Evolutionary conservation across 495 filamentous ascomycete species (phyloP).

Genomic region (Aspergillus heteromorphus): DNA sequence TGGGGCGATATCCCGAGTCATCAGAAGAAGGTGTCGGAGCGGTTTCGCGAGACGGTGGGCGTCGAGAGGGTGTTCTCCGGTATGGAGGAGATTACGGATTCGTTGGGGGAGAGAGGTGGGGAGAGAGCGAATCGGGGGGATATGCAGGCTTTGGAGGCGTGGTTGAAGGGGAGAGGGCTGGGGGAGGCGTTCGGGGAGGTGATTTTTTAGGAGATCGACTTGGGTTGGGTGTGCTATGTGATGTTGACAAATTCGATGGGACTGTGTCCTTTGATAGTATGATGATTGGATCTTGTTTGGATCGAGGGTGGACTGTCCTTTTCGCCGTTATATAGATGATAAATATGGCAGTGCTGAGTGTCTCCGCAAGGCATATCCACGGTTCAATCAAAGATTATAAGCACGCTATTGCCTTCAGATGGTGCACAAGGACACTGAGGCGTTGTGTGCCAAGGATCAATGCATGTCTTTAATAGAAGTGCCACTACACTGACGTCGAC

Average conservation of each 20-base stretch:
- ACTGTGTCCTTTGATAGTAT: not conserved
- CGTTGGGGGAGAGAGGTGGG: conserved; percentile 32
- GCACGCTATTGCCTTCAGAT: no score
- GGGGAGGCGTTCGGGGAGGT: conserved; percentile 35
- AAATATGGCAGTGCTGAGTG: no score
- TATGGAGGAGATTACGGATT: conserved; percentile 41
- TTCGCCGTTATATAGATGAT: no score
- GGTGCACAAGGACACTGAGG: no score
- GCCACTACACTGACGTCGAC: no score
- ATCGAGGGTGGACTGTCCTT: not conserved
- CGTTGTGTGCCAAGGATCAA: no score
- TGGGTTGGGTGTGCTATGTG: not conserved
- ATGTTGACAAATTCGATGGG: no score
- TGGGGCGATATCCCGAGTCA: conserved; percentile 42
- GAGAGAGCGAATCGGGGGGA: conserved; percentile 40
- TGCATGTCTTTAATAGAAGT: no score
- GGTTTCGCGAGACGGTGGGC: conserved; percentile 29
- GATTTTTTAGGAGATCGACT: conserved; percentile 21
- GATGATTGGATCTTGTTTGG: not conserved
- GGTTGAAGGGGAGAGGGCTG: conserved; percentile 26
- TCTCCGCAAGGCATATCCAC: no score
- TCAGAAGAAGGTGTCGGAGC: conserved; percentile 40
- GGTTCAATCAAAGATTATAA: no score
- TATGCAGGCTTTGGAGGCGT: conserved; percentile 42
- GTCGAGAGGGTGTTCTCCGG: conserved; percentile 28